Evolutionary conservation across 2,329 filamentous ascomycete species (phyloP).

Genomic region (Colletotrichum sp.): DNA sequence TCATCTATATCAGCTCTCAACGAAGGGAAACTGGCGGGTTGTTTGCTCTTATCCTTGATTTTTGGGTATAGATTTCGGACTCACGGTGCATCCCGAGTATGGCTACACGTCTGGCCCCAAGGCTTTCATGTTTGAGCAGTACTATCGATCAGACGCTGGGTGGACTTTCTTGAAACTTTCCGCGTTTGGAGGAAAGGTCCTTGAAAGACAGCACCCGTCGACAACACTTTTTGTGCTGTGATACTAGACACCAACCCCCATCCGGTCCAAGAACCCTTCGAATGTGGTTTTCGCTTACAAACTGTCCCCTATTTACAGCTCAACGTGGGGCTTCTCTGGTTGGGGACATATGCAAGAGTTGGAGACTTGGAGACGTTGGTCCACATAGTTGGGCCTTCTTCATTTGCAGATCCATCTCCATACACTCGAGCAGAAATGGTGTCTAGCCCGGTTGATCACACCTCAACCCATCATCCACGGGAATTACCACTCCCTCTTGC

Average conservation of each 20-base stretch:
- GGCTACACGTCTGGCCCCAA: too few species aligned
- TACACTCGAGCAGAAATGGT: background rate
- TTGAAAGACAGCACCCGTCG: too few species aligned
- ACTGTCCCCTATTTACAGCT: background rate
- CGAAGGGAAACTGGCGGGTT: too few species aligned
- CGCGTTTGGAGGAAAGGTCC: too few species aligned
- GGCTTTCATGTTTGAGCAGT: too few species aligned
- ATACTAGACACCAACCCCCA: background rate
- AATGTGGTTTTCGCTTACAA: background rate
- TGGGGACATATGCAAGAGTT: background rate
- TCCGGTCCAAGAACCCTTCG: too few species aligned
- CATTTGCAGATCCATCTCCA: background rate
- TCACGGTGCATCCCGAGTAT: too few species aligned
- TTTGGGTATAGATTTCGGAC: too few species aligned
- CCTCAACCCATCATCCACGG: rapidly evolving
- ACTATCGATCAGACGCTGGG: too few species aligned
- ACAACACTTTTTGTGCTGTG: background rate
- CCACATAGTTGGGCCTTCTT: background rate
- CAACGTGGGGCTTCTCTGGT: background rate
- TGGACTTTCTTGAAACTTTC: too few species aligned
- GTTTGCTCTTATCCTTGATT: too few species aligned
- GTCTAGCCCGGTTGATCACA: rapidly evolving
- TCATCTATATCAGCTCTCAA: too few species aligned
- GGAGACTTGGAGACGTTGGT: background rate
- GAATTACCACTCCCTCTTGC: background rate